Evolutionary conservation across 176 grass and related monocot genomes (phyloP).

Genomic region (Eleusine coracana): DNA sequence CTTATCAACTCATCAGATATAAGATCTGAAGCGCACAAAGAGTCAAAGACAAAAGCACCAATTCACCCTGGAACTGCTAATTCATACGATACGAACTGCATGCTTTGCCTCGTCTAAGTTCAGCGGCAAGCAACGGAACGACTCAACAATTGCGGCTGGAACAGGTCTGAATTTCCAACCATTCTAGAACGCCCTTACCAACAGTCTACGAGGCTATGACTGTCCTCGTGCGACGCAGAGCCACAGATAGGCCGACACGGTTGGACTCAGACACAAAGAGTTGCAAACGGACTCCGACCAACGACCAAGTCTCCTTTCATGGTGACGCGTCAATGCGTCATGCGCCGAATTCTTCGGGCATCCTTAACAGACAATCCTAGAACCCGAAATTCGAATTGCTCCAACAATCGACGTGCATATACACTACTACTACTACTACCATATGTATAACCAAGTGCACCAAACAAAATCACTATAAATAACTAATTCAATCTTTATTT

Average conservation of each 20-base stretch:
- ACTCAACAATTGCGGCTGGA: neutral
- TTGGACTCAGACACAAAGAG: neutral
- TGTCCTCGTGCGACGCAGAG: neutral
- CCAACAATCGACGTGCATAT: neutral
- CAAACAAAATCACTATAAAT: neutral
- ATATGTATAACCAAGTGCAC: neutral
- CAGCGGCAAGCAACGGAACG: neutral
- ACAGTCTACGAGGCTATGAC: neutral
- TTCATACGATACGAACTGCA: neutral
- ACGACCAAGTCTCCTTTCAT: neutral
- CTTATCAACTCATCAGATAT: conserved; percentile 5
- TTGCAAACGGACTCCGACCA: neutral
- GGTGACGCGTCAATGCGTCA: conserved; percentile 14
- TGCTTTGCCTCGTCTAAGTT: neutral
- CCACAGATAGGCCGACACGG: neutral
- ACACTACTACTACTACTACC: neutral
- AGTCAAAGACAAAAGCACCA: neutral
- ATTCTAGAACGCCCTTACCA: neutral
- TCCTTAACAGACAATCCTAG: conserved; percentile 2
- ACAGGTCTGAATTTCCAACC: neutral
- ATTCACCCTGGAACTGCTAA: conserved; percentile 2
- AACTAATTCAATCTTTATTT: neutral
- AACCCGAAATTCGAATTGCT: conserved; percentile 22
- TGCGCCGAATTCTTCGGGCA: neutral
- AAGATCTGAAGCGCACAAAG: neutral